A percentile compares a stretch with the other conserved stretches of the same genome.
phyloP scores from a whole-genome alignment of 2,329 filamentous ascomycete genomes.

The Exophiala viscosa region DNA sequence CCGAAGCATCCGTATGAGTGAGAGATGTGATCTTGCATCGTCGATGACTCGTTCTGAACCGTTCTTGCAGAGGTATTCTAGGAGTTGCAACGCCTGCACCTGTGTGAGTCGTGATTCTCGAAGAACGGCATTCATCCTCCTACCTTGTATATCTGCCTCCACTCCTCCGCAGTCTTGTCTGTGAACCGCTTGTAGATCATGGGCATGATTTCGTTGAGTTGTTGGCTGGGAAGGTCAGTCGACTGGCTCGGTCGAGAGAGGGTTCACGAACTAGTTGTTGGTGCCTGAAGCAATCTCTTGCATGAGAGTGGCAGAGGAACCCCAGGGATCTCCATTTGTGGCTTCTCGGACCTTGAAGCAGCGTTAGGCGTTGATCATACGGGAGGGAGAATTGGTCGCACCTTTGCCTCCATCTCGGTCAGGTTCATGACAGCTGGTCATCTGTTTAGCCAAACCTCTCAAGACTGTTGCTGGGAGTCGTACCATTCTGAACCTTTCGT shows the following conservation, averaged over 20 bases:
- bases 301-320: slow-evolving; percentile 77
- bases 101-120: slow-evolving; percentile 4
- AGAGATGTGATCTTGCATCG: slow-evolving; percentile 91
- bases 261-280: slow-evolving; percentile 80
- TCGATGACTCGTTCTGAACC: slow-evolving; percentile 96
- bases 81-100: slow-evolving; percentile 70
- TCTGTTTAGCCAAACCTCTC: slow-evolving; percentile 3
- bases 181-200: slow-evolving; percentile 99
- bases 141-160: slow-evolving; percentile 98
- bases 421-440: slow-evolving; percentile 89
- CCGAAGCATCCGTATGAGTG: slow-evolving; percentile 93
- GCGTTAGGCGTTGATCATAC: too few species aligned
- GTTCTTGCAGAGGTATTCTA: slow-evolving; percentile 97
- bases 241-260: not conserved
- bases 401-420: slow-evolving; percentile 82
- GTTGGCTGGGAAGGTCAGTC: slow-evolving; percentile 56
- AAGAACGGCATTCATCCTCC: slow-evolving; percentile 3
- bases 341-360: slow-evolving; percentile 77
- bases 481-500: slow-evolving; percentile 95
- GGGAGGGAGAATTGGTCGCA: slow-evolving; percentile 26
- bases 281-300: slow-evolving; percentile 98
- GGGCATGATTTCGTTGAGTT: slow-evolving; percentile 98
- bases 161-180: slow-evolving; percentile 96
- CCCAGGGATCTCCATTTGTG: slow-evolving; percentile 99
- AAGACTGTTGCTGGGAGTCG: slow-evolving; percentile 27